Evolutionary conservation across 2,329 filamentous ascomycete genomes (phyloP).

Genomic region (Scedosporium boydii): DNA sequence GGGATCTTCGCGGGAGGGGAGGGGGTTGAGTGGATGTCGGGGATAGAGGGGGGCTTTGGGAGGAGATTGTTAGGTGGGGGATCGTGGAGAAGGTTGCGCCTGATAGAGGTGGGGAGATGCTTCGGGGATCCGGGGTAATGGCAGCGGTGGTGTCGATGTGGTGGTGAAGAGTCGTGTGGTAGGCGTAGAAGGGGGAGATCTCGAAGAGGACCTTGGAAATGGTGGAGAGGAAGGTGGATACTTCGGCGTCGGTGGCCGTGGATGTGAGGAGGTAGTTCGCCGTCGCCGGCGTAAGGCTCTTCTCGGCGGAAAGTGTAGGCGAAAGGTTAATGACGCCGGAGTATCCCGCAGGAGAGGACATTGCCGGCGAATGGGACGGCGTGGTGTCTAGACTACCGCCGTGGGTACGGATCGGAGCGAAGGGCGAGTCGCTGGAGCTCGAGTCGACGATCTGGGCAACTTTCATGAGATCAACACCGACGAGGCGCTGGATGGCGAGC

Average conservation of each 20-base stretch:
- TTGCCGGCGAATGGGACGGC: conserved; percentile 10
- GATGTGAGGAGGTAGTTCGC: conserved; percentile 49
- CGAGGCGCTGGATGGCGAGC: conserved; percentile 45
- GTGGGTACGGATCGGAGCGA: conserved; percentile 1
- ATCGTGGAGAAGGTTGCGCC: background rate
- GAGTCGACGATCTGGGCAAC: conserved; percentile 47
- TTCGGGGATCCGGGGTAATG: background rate
- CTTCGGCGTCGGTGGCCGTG: conserved; percentile 42
- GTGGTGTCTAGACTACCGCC: background rate
- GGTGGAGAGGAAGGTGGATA: conserved; percentile 41
- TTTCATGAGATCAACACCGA: conserved; percentile 47
- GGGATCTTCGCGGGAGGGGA: background rate
- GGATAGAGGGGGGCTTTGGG: background rate
- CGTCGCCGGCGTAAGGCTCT: conserved; percentile 29
- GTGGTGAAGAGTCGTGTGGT: background rate
- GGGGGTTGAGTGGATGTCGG: background rate
- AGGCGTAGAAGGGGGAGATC: conserved; percentile 18
- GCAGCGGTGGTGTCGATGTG: background rate
- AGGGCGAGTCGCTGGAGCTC: conserved; percentile 16
- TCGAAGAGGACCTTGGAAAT: conserved; percentile 40
- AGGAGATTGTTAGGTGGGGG: background rate
- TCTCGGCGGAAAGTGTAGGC: conserved; percentile 10
- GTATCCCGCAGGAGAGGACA: conserved; percentile 16
- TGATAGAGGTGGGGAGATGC: background rate
- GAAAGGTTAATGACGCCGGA: conserved; percentile 15